Percentiles rank a stretch among this genome's conserved stretches.
phyloP scores from a whole-genome alignment of 495 filamentous ascomycete species.

The Podospora anserina region DNA sequence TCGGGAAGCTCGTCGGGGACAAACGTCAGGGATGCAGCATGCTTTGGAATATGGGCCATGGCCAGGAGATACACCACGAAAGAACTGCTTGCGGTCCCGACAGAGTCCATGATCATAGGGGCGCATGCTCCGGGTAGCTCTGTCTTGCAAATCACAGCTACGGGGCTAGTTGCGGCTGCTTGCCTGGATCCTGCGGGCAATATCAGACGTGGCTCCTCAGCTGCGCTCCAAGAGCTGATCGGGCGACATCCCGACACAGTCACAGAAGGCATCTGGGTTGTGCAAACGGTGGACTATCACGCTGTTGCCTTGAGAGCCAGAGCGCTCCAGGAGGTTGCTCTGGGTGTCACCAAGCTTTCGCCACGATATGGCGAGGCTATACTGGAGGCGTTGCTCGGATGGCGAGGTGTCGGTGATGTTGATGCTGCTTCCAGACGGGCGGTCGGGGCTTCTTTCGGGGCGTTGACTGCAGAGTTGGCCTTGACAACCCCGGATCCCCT shows the following conservation, averaged over 20 bases:
- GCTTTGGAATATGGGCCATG: slow-evolving; percentile 91
- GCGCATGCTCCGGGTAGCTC: slow-evolving; percentile 28
- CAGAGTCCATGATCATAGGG: slow-evolving; percentile 25
- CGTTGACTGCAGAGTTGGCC: slow-evolving; percentile 47
- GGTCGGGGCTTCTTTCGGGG: slow-evolving; percentile 67
- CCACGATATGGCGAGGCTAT: slow-evolving; percentile 67
- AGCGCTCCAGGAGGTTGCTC: slow-evolving; percentile 72
- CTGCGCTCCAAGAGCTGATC: slow-evolving; percentile 89
- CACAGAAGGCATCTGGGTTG: slow-evolving; percentile 71
- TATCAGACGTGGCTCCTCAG: slow-evolving; percentile 85
- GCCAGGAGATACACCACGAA: slow-evolving; percentile 80
- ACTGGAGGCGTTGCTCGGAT: slow-evolving; percentile 68
- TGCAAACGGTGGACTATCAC: slow-evolving; percentile 90
- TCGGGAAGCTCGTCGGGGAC: slow-evolving; percentile 81
- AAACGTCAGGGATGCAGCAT: slow-evolving; percentile 94
- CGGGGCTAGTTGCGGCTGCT: slow-evolving; percentile 73
- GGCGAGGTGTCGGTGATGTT: slow-evolving; percentile 78
- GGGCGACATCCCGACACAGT: slow-evolving; percentile 87
- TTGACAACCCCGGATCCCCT: slow-evolving; percentile 20
- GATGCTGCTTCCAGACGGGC: slow-evolving; percentile 69
- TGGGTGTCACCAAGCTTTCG: slow-evolving; percentile 61
- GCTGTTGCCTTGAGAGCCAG: slow-evolving; percentile 81
- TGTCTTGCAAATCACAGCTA: slow-evolving; percentile 72
- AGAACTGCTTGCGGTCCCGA: slow-evolving; percentile 65
- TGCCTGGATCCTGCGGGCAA: slow-evolving; percentile 90